These are phyloP conservation scores for Aquilaria sinensis DNA, from an alignment of 345 rosid genomes.

Conservation along the genomic window DNA sequence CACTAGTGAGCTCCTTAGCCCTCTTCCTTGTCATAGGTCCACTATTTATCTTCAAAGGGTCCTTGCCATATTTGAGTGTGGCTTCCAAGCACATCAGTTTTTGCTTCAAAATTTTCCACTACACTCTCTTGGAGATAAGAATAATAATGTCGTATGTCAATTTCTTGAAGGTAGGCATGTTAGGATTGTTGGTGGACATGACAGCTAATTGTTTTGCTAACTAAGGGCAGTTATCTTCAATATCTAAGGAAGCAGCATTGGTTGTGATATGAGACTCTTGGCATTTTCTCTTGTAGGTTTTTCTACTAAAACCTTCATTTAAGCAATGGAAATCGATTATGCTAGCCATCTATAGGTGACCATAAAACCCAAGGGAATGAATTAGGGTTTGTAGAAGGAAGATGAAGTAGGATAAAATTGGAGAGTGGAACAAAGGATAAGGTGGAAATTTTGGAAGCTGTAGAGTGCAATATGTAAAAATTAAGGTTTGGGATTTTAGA, in stretches of 20 bases:
- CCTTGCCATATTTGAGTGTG: no score
- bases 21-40: no score
- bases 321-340: constrained; percentile 74
- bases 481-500: no score
- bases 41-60: no score
- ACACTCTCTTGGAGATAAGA: constrained; percentile 55
- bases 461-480: no score
- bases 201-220: constrained; percentile 72
- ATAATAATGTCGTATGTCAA: constrained; percentile 94
- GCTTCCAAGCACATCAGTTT: constrained; percentile 23
- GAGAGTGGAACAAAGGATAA: no score
- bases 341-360: constrained; percentile 53
- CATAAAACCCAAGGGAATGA: no score
- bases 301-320: constrained; percentile 95
- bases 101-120: constrained; percentile 82
- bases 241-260: constrained; percentile 44
- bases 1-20: no score
- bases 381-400: no score
- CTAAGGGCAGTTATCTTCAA: constrained; percentile 33
- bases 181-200: constrained; percentile 55
- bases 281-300: constrained; percentile 83
- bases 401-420: no score
- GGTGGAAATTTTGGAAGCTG: no score
- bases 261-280: constrained; percentile 23
- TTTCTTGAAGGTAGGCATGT: constrained; percentile 50